phyloP scores from a whole-genome alignment of 2,329 filamentous ascomycete species.

The Tolypocladium ovalisporum region DNA sequence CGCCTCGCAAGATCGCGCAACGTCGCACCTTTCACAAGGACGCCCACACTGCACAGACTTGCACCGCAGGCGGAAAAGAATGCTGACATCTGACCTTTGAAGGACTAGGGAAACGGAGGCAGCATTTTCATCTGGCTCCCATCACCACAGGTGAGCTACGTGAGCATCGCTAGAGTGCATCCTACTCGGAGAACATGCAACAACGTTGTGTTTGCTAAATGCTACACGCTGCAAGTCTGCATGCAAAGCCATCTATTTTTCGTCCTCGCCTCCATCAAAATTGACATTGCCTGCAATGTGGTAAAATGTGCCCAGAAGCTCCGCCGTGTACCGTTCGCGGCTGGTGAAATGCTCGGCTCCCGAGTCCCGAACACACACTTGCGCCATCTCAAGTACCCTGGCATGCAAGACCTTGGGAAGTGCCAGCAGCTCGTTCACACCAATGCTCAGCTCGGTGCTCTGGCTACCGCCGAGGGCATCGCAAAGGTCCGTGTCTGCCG shows the following conservation, averaged over 20 bases:
- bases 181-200: not conserved
- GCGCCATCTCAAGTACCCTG: not conserved
- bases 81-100: too few species aligned
- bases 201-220: not conserved
- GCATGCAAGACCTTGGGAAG: not conserved
- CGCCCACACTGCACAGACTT: too few species aligned
- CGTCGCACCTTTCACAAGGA: too few species aligned
- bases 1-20: too few species aligned
- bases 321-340: not conserved
- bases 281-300: not conserved
- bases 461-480: not conserved
- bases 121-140: too few species aligned
- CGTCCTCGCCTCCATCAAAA: not conserved
- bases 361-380: not conserved
- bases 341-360: not conserved
- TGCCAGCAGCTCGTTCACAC: not conserved
- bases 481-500: not conserved
- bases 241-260: not conserved
- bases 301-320: not conserved
- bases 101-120: too few species aligned
- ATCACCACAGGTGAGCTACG: too few species aligned
- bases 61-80: too few species aligned
- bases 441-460: not conserved
- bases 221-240: not conserved
- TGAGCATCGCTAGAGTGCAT: too few species aligned